phyloP scores from a whole-genome alignment of 768 basidiomycete genomes.

The Russula brevipes region DNA sequence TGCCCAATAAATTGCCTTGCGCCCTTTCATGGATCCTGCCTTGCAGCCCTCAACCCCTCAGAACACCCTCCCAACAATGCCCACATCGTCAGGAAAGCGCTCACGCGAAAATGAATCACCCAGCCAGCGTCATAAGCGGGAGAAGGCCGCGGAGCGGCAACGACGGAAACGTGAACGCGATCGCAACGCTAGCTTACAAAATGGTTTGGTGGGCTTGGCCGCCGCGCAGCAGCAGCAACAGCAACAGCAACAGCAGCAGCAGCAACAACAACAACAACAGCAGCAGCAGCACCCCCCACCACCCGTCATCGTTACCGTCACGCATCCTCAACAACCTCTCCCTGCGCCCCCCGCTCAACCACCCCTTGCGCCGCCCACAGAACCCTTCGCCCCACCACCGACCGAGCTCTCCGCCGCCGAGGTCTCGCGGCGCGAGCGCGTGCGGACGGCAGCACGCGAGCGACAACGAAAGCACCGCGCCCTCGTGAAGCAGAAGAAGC shows the following conservation, averaged over 20 bases:
- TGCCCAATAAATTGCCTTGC: slow-evolving; percentile 16
- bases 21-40: slow-evolving; percentile 19
- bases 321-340: slow-evolving; percentile 20
- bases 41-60: slow-evolving; percentile 25
- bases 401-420: slow-evolving; percentile 58
- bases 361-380: slow-evolving; percentile 18
- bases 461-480: slow-evolving; percentile 78
- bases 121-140: slow-evolving; percentile 67
- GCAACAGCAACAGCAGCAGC: slow-evolving; percentile 18
- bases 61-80: slow-evolving; percentile 19
- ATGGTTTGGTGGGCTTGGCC: slow-evolving; percentile 27
- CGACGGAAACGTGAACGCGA: slow-evolving; percentile 75
- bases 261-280: slow-evolving; percentile 23
- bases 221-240: slow-evolving; percentile 28
- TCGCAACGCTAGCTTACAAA: slow-evolving; percentile 37
- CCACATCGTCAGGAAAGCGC: slow-evolving; percentile 44
- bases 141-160: slow-evolving; percentile 84
- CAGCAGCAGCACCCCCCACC: slow-evolving; percentile 22
- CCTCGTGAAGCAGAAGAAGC: slow-evolving; percentile 72
- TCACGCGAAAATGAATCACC: slow-evolving; percentile 70
- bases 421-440: slow-evolving; percentile 57
- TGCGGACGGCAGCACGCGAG: slow-evolving; percentile 72
- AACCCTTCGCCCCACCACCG: slow-evolving; percentile 38
- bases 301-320: slow-evolving; percentile 12
- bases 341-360: slow-evolving; percentile 13